phyloP scores from a whole-genome alignment of 139 green algal species.

The Chlorella sp. region DNA sequence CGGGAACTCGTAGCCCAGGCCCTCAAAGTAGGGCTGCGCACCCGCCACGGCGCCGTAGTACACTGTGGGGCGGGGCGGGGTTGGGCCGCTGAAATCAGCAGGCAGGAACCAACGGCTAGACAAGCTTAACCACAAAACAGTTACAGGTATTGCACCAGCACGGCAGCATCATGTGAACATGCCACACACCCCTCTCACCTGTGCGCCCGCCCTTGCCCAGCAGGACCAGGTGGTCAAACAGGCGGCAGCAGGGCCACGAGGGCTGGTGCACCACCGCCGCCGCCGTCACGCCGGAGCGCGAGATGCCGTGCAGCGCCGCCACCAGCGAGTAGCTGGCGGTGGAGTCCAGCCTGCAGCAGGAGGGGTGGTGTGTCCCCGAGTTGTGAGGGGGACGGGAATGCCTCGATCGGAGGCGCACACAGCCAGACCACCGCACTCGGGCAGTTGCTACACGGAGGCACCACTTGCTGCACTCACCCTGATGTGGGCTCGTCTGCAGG shows the following conservation, averaged over 20 bases:
- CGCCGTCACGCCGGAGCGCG: constrained; percentile 62
- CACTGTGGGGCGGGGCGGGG: not conserved
- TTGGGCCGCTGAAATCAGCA: not conserved
- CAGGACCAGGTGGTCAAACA: constrained; percentile 86
- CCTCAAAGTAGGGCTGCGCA: constrained; percentile 56
- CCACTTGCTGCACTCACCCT: too few species aligned
- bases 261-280: constrained; percentile 83
- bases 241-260: constrained; percentile 50
- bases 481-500: too few species aligned
- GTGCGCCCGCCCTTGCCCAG: constrained; percentile 71
- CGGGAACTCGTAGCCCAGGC: constrained; percentile 55
- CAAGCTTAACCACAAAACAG: not conserved
- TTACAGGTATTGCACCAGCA: too few species aligned
- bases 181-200: constrained; percentile 11
- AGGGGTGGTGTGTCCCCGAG: too few species aligned
- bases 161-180: too few species aligned
- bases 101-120: not conserved
- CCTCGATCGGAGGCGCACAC: too few species aligned
- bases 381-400: too few species aligned
- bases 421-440: too few species aligned
- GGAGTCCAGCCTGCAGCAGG: constrained; percentile 61
- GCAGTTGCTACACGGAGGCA: too few species aligned
- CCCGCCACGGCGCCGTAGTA: not conserved
- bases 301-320: constrained; percentile 49
- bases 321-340: constrained; percentile 58